Conservation (phyloP, 805 yeast genomes). For the Zygoascus tannicola region DNA sequence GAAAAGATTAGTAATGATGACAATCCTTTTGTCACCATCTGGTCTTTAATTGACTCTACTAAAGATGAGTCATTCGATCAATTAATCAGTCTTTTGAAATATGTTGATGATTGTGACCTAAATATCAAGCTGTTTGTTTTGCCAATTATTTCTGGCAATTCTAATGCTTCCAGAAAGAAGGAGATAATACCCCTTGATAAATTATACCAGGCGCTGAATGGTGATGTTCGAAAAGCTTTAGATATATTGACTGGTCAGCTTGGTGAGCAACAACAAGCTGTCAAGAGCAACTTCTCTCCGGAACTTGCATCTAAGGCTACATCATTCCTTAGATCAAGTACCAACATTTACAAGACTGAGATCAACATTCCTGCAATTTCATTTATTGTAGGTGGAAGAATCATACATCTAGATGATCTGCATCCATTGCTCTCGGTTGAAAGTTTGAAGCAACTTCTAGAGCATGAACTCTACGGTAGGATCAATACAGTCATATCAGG, state of each 20-base stretch:
- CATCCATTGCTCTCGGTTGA: slow-evolving; percentile 2
- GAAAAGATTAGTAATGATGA: slow-evolving; percentile 9
- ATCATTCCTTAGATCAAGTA: neutral
- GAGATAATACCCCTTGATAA: neutral
- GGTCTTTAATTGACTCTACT: slow-evolving; percentile 53
- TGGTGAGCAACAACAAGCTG: neutral
- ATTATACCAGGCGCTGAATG: neutral
- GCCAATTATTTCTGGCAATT: slow-evolving; percentile 4
- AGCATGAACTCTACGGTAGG: slow-evolving; percentile 14
- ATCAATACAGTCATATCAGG: slow-evolving; percentile 11
- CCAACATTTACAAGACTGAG: neutral
- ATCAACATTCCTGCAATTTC: neutral
- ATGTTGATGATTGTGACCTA: neutral
- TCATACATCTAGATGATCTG: neutral
- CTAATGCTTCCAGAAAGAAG: neutral
- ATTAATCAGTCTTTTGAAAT: slow-evolving; percentile 28
- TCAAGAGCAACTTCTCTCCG: neutral
- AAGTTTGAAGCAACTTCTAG: slow-evolving; percentile 19
- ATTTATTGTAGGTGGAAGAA: slow-evolving; percentile 11
- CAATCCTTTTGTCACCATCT: slow-evolving; percentile 27
- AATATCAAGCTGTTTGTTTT: slow-evolving; percentile 8
- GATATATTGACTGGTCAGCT: neutral
- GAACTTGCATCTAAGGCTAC: neutral
- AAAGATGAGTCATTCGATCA: slow-evolving; percentile 34
- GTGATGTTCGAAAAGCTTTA: neutral